Percentiles rank a stretch among this genome's conserved stretches.
phyloP scores from a whole-genome alignment of 768 basidiomycete genomes.

The Leccinum uliginosum region DNA sequence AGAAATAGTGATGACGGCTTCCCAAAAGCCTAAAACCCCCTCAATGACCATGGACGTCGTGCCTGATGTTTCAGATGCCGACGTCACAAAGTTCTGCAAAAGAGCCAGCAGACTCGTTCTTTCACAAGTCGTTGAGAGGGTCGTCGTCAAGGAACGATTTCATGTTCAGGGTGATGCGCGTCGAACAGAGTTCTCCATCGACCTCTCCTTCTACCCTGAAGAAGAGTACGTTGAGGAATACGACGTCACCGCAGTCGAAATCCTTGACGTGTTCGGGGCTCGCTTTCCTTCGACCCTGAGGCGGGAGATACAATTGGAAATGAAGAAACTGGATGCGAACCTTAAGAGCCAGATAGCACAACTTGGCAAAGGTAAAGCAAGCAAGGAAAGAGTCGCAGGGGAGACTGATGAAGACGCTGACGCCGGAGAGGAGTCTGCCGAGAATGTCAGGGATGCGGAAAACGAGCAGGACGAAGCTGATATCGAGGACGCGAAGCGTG shows the following conservation, averaged over 20 bases:
- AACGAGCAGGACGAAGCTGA: constrained; percentile 83
- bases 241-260: constrained; percentile 65
- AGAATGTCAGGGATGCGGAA: constrained; percentile 55
- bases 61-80: constrained; percentile 44
- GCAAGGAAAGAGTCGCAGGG: constrained; percentile 38
- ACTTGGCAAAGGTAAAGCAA: constrained; percentile 73
- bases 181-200: constrained; percentile 73
- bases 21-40: constrained; percentile 92
- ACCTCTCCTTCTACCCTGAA: constrained; percentile 81
- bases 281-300: constrained; percentile 79
- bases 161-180: constrained; percentile 63
- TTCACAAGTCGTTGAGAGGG: constrained; percentile 81
- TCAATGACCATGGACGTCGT: constrained; percentile 87
- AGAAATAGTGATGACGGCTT: constrained; percentile 99
- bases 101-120: constrained; percentile 79
- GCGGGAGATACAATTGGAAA: constrained; percentile 80
- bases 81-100: constrained; percentile 81
- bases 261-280: constrained; percentile 65
- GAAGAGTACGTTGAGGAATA: constrained; percentile 84
- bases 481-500: constrained; percentile 72
- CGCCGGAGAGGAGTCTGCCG: constrained; percentile 42
- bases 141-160: constrained; percentile 77
- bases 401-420: constrained; percentile 49
- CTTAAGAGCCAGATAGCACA: constrained; percentile 74
- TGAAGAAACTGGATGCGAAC: constrained; percentile 81